Evolutionary conservation across 768 basidiomycete species (phyloP), one percentile per base, ranked within the genome.

Genomic region (Lentinula aciculospora): DNA sequence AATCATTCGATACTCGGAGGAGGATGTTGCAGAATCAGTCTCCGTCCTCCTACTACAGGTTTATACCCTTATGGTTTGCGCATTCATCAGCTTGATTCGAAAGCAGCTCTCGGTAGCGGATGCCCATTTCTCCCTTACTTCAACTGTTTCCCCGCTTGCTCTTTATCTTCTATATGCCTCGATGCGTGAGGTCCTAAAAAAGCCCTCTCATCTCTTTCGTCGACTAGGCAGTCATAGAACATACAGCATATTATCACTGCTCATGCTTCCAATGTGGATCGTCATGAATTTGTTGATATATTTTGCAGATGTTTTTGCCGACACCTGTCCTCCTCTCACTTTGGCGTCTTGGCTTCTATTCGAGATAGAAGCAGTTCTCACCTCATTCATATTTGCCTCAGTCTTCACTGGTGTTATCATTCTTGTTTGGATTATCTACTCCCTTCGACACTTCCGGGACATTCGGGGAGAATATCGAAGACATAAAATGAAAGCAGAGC

Each of bases 91-190:
- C 21, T 45, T 59, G 44, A 47, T 39, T 28, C 40, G 34, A 29
- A 54, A 48, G 36, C 29, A 45, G 29, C 53, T 59, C 34, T 55
- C 53, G 34, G 27, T 59, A 29, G 40, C 53, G 28, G 53, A 59
- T 40, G 42, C 58, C 9, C 58, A 59, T 54, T 59, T 59, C 28
- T 53, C 58, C 12, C 39, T 59, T 27, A 54, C 53, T 5, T 54
- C 46, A 15, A 60, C 53, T 10, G 46, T 59, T 31, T 59, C 58
- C 5, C 58, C 58, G 42, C 53, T 59, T 46, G 27, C 58, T 4
- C 23, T 59, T 21, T 59, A 59, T 46, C 46, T 59, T 15, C 27
- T 59, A 12, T 59, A 49, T 19, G 53, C 54, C 4, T 45, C 53
- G 4, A 13, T 48, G 12, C 46, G 59, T 4, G 42, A 45, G 21